phyloP scores from a whole-genome alignment of 1,139 yeast species.

The Ashbya aceris region DNA sequence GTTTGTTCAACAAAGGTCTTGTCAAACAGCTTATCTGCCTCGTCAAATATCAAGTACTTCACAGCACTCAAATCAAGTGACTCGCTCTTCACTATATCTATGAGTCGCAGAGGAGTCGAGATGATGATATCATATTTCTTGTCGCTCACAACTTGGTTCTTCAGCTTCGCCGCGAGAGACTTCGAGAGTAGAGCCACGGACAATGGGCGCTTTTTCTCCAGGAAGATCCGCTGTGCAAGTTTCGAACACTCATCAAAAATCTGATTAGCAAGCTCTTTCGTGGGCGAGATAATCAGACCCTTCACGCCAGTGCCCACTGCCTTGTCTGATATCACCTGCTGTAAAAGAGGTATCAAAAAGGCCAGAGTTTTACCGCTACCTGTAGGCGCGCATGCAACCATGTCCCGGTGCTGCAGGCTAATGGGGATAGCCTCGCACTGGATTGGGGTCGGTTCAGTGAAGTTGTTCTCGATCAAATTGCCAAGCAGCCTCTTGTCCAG shows the following conservation, averaged over 20 bases:
- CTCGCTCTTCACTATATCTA: conserved; percentile 63
- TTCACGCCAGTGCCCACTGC: conserved; percentile 40
- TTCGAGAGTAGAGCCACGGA: conserved; percentile 65
- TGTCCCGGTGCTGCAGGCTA: conserved; percentile 53
- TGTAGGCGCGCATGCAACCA: conserved; percentile 87
- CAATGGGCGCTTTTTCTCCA: conserved; percentile 40
- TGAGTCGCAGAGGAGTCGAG: conserved; percentile 80
- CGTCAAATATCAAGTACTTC: conserved; percentile 77
- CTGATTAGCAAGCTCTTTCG: conserved; percentile 85
- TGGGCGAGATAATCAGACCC: conserved; percentile 83
- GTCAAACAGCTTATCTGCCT: conserved; percentile 91
- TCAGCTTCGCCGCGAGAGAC: conserved; percentile 62
- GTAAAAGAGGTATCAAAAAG: conserved; percentile 73
- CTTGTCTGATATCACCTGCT: conserved; percentile 34
- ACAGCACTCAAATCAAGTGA: conserved; percentile 53
- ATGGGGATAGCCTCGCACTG: conserved; percentile 82
- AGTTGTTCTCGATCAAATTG: conserved; percentile 61
- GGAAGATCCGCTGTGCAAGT: conserved; percentile 36
- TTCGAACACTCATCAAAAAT: conserved; percentile 62
- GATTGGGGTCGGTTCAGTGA: conserved; percentile 81
- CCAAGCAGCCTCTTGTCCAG: conserved; percentile 53
- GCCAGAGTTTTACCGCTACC: conserved; percentile 93
- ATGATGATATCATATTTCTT: conserved; percentile 72
- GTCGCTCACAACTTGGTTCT: conserved; percentile 46
- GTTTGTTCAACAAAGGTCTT: conserved; percentile 87